These are phyloP conservation scores for Sugiyamaella castrensis DNA, from an alignment of 1,139 yeast species.

Conservation along the genomic window DNA sequence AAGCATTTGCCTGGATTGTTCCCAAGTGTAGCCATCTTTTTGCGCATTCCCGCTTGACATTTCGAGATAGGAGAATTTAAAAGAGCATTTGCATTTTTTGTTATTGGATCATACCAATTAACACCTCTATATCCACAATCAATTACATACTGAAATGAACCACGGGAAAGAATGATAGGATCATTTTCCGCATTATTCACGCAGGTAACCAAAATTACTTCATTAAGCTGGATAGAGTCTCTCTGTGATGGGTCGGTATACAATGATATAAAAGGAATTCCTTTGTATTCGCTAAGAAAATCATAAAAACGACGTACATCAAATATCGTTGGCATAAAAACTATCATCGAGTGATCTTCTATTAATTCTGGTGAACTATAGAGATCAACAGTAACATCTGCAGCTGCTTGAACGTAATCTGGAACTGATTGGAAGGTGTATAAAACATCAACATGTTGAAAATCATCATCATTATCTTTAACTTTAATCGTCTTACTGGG, in stretches of 20 bases:
- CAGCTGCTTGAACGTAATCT: conserved; percentile 72
- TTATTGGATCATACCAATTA: conserved; percentile 5
- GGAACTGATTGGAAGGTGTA: conserved; percentile 70
- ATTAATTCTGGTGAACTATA: conserved; percentile 25
- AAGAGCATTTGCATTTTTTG: not conserved
- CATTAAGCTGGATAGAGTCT: not conserved
- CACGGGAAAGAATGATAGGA: conserved; percentile 10
- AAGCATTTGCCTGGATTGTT: conserved; percentile 83
- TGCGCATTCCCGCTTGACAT: conserved; percentile 22
- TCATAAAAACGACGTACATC: conserved; percentile 52
- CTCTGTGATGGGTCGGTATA: conserved; percentile 52
- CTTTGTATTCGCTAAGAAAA: conserved; percentile 6
- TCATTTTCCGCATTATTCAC: conserved; percentile 13
- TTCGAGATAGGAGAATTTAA: conserved; percentile 22
- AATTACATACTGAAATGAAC: conserved; percentile 67
- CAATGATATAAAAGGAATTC: conserved; percentile 52
- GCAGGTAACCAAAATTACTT: not conserved
- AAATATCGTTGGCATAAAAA: conserved; percentile 83
- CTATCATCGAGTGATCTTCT: conserved; percentile 55
- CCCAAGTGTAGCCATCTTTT: conserved; percentile 44
- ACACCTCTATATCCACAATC: conserved; percentile 65
- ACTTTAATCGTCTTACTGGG: conserved; percentile 1
- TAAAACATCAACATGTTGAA: conserved; percentile 64
- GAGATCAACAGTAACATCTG: conserved; percentile 71
- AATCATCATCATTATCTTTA: not conserved